phyloP scores from a whole-genome alignment of 208 protist genomes.

The Porcisia hertigi region DNA sequence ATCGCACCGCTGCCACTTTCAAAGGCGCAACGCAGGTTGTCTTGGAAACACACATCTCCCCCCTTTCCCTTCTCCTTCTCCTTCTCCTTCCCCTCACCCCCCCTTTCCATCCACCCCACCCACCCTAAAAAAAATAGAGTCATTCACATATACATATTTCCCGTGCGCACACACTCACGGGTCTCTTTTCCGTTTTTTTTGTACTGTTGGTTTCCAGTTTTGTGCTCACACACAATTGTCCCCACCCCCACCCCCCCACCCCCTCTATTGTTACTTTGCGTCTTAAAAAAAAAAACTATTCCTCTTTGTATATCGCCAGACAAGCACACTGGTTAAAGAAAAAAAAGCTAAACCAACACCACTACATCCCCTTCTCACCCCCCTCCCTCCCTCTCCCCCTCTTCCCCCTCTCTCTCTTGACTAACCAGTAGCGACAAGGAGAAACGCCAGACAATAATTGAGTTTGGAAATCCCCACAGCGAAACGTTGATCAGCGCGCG shows the following conservation, averaged over 20 bases:
- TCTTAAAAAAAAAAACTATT: too few species aligned
- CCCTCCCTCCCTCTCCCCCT: not conserved
- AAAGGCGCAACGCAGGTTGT: not conserved
- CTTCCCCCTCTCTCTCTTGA: not conserved
- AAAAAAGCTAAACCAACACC: too few species aligned
- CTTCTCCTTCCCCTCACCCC: too few species aligned
- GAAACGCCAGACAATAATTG: not conserved
- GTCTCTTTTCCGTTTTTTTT: not conserved
- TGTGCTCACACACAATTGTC: not conserved
- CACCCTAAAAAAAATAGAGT: not conserved
- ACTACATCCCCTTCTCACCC: too few species aligned
- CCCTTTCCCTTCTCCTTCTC: not conserved
- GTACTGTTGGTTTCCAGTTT: not conserved
- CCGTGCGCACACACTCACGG: not conserved
- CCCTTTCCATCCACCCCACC: not conserved
- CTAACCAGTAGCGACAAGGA: not conserved
- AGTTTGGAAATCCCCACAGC: too few species aligned
- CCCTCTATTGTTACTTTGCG: not conserved
- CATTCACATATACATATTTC: not conserved
- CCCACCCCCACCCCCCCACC: not conserved
- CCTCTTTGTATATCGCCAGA: too few species aligned
- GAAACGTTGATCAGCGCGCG: too few species aligned
- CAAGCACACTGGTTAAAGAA: too few species aligned
- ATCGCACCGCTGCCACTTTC: not conserved
- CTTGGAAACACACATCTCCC: slow-evolving; percentile 2